Percentiles rank a stretch among this genome's conserved stretches.
Conservation (phyloP, 1,284 basidiomycete species). For the Leccinum subrobustum region DNA sequence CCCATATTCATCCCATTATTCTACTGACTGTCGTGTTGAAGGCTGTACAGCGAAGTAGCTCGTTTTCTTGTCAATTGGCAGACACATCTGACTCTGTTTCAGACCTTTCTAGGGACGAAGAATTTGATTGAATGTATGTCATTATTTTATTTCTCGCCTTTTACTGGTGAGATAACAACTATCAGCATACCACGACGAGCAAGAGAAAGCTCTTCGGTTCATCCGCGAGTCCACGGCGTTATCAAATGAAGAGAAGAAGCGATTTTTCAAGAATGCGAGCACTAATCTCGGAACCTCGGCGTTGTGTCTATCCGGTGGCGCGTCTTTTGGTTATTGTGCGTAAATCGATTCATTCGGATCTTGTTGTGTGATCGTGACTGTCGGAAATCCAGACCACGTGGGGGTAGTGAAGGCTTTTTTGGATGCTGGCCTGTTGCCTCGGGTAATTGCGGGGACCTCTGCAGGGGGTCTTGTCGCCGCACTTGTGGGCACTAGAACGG, state of each 20-base stretch:
- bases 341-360: background rate
- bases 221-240: slow-evolving; percentile 74
- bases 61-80: background rate
- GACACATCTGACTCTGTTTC: slow-evolving; percentile 7
- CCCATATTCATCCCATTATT: background rate
- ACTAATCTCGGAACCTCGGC: slow-evolving; percentile 91
- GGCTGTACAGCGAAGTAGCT: slow-evolving; percentile 86
- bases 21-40: slow-evolving; percentile 26
- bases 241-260: slow-evolving; percentile 84
- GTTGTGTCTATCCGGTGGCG: slow-evolving; percentile 92
- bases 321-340: slow-evolving; percentile 90
- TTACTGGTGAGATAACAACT: background rate
- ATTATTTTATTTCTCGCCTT: background rate
- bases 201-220: slow-evolving; percentile 71
- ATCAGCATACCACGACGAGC: slow-evolving; percentile 78
- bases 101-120: slow-evolving; percentile 92
- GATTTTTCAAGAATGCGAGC: slow-evolving; percentile 89
- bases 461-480: slow-evolving; percentile 92
- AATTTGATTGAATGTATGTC: slow-evolving; percentile 75
- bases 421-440: slow-evolving; percentile 84
- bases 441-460: slow-evolving; percentile 89
- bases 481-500: slow-evolving; percentile 82
- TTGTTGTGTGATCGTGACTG: slow-evolving; percentile 18
- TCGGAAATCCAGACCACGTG: slow-evolving; percentile 65
- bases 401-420: slow-evolving; percentile 93